Percentiles rank a stretch among this genome's conserved stretches.
Evolutionary conservation across 2,329 filamentous ascomycete genomes (phyloP).

Genomic region (Dactylellina haptotyla): DNA sequence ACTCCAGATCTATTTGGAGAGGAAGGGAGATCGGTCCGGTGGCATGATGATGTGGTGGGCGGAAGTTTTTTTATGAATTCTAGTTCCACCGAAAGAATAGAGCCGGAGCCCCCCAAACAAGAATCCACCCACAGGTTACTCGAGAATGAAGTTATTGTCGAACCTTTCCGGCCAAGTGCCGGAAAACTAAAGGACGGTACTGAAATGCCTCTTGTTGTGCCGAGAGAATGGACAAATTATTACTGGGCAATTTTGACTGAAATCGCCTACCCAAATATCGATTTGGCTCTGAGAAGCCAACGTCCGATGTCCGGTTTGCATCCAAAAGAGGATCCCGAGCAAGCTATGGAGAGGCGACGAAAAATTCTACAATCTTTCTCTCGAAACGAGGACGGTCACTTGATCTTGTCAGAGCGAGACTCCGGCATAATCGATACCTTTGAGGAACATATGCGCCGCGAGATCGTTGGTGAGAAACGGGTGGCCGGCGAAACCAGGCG

Average conservation of each 20-base stretch:
- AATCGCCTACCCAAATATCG: conserved; percentile 24
- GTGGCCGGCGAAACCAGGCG: conserved; percentile 44
- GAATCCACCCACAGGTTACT: conserved; percentile 43
- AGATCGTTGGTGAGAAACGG: conserved; percentile 38
- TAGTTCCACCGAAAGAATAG: conserved; percentile 18
- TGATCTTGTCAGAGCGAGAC: conserved; percentile 39
- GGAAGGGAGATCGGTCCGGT: conserved; percentile 42
- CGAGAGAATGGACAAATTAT: conserved; percentile 35
- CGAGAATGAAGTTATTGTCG: conserved; percentile 48
- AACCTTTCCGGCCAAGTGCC: conserved; percentile 38
- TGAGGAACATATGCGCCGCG: conserved; percentile 41
- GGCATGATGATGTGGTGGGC: conserved; percentile 43
- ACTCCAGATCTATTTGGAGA: conserved; percentile 27
- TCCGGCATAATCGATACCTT: conserved; percentile 41
- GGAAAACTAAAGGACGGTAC: conserved; percentile 29
- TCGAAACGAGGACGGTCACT: conserved; percentile 18
- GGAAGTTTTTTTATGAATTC: conserved; percentile 41
- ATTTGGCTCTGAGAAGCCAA: conserved; percentile 17
- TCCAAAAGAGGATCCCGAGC: conserved; percentile 30
- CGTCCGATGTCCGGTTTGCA: conserved; percentile 37
- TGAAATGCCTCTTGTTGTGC: conserved; percentile 39
- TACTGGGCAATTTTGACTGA: conserved; percentile 42
- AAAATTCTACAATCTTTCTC: conserved; percentile 28
- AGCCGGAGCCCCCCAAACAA: conserved; percentile 29
- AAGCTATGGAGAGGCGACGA: conserved; percentile 38